phyloP scores from a whole-genome alignment of 202 grass and related monocot species.

The Bolboschoenoplectus hybrid region DNA sequence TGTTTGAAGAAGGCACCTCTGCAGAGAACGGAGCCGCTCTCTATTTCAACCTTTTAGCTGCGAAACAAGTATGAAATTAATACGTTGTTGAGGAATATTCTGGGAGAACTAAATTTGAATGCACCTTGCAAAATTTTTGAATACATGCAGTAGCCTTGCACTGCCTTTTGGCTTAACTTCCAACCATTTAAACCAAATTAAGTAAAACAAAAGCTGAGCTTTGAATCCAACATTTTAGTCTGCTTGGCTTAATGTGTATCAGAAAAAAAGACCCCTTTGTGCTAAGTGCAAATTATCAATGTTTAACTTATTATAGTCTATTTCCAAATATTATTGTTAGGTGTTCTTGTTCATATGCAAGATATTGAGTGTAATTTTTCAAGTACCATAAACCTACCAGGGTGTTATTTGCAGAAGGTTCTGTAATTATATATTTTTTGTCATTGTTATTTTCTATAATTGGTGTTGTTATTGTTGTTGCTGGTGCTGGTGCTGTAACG shows the following conservation, averaged over 20 bases:
- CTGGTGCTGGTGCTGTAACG: background rate
- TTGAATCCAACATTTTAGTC: background rate
- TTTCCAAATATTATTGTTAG: background rate
- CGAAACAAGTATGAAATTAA: conserved; percentile 61
- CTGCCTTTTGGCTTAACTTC: background rate
- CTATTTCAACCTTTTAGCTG: conserved; percentile 91
- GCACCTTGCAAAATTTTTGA: background rate
- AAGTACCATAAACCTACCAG: background rate
- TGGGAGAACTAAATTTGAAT: background rate
- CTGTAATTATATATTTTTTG: background rate
- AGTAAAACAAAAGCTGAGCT: background rate
- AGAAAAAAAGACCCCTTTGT: background rate
- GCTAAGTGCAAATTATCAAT: background rate
- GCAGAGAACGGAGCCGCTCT: conserved; percentile 74
- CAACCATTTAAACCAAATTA: background rate
- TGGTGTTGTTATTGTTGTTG: background rate
- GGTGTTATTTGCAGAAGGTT: background rate
- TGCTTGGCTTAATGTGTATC: background rate
- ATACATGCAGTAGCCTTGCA: background rate
- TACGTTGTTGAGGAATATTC: conserved; percentile 11
- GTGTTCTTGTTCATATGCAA: background rate
- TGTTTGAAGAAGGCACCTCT: conserved; percentile 80
- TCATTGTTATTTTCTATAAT: background rate
- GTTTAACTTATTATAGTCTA: background rate
- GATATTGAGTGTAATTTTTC: background rate